Evolutionary conservation across 2,329 filamentous ascomycete species (phyloP), one percentile per base, ranked within the genome.

Genomic region (Arachnopeziza araneosa): DNA sequence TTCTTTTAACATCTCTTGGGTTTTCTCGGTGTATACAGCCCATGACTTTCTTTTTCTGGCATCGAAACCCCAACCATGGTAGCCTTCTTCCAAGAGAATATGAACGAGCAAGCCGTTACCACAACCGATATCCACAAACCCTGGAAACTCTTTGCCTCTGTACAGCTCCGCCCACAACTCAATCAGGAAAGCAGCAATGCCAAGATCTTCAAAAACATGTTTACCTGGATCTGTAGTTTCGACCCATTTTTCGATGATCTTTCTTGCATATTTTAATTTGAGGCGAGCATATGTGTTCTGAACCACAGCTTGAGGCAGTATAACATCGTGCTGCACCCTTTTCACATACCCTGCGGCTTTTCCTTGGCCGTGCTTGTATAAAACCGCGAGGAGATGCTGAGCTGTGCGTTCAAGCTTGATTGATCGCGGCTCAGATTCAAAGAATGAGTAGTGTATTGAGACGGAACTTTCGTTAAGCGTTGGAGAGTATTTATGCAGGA

Each of bases 121-220:
- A 71, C 95, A 98, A 5, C 93, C 95, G 52, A 99, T 91, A 70
- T 99, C 95, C 22, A 97, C 90, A 69, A 98, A 99, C 0, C 93
- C 93, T 0, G 91, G 90, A 68, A 96, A 97, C 0, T 55, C 53
- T 2, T 69, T 70, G 2, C 64, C 60, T 19, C 67, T 67, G 72
- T 98, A 98, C 86, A 96, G 93, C 60, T 88, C 85, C 14, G 78
- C 76, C 95, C 95, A 99, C 1, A 98, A 77, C 76, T 97, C 93
- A 24, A 98, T 90, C 56, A 98, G 78, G 69, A 97, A 99, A 0
- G 93, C 90, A 0, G 93, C 90, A 63, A 99, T 97, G 3, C 86
- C 83, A 22, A 99, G 77, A 71, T 98, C 93, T 72, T 99, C 95
- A 74, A 97, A 98, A 2, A 98, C 91, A 71, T 98, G 93, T 73